Evolutionary conservation across 352 stramenopile genomes (phyloP).

Genomic region (Phytophthora chlamydospora): DNA sequence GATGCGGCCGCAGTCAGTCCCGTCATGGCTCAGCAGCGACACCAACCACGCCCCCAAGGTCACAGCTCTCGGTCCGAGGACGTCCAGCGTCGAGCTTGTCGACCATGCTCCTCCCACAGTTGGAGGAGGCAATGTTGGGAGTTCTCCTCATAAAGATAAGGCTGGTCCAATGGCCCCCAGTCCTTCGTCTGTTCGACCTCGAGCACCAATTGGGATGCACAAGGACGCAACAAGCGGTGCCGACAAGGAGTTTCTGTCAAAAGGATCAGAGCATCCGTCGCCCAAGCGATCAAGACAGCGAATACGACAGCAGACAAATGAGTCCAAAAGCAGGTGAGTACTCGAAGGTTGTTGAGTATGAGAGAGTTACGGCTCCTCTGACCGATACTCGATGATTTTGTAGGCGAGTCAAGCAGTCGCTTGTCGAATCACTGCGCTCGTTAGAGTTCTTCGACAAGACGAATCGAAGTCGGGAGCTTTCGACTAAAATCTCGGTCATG

Average conservation of each 20-base stretch:
- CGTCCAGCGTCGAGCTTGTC: constrained; percentile 59
- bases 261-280: constrained; percentile 39
- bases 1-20: constrained; percentile 73
- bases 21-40: constrained; percentile 78
- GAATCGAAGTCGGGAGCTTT: constrained; percentile 70
- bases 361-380: background rate
- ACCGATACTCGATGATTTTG: background rate
- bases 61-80: constrained; percentile 55
- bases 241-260: constrained; percentile 53
- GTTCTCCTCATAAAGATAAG: constrained; percentile 32
- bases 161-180: constrained; percentile 25
- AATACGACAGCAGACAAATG: constrained; percentile 27
- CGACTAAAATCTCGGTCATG: constrained; percentile 64
- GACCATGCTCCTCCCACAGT: constrained; percentile 30
- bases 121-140: constrained; percentile 1
- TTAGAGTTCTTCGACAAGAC: constrained; percentile 82
- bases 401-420: constrained; percentile 68
- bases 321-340: constrained; percentile 46
- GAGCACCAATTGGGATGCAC: constrained; percentile 60
- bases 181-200: constrained; percentile 51
- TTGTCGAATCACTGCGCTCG: constrained; percentile 71
- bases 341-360: background rate
- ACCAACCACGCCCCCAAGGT: constrained; percentile 72
- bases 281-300: constrained; percentile 59
- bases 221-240: constrained; percentile 37